Evolutionary conservation across 2,329 filamentous ascomycete species (phyloP).

Genomic region (Aspergillus spinulosporus): DNA sequence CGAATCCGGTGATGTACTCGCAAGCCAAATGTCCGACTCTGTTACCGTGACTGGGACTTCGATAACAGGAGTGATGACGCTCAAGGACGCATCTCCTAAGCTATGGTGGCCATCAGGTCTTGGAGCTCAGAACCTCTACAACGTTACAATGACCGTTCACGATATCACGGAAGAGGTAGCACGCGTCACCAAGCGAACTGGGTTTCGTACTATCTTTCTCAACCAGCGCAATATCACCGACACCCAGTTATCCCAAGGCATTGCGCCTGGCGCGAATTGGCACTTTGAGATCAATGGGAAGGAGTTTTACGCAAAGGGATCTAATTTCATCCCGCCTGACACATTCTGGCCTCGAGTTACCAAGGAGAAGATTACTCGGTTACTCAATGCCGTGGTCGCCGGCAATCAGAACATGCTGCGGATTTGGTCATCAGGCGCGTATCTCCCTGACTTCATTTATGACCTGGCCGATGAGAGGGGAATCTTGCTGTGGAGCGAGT

Average conservation of each 20-base stretch:
- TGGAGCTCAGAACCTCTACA: slow-evolving; percentile 60
- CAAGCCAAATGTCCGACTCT: slow-evolving; percentile 41
- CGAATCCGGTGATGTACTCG: slow-evolving; percentile 41
- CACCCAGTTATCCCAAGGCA: slow-evolving; percentile 54
- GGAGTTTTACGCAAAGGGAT: slow-evolving; percentile 65
- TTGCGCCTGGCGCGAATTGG: slow-evolving; percentile 61
- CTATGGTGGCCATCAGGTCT: slow-evolving; percentile 64
- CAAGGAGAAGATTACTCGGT: slow-evolving; percentile 49
- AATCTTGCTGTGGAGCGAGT: slow-evolving; percentile 63
- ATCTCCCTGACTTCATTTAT: slow-evolving; percentile 63
- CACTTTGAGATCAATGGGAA: slow-evolving; percentile 67
- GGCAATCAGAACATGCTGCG: slow-evolving; percentile 66
- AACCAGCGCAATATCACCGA: slow-evolving; percentile 58
- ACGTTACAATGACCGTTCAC: slow-evolving; percentile 53
- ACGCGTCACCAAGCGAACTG: slow-evolving; percentile 55
- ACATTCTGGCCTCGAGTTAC: slow-evolving; percentile 64
- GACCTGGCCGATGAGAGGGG: slow-evolving; percentile 63
- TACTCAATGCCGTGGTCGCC: slow-evolving; percentile 57
- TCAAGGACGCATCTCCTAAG: slow-evolving; percentile 50
- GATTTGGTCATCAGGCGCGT: slow-evolving; percentile 62
- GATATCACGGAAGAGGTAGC: slow-evolving; percentile 43
- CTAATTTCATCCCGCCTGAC: slow-evolving; percentile 64
- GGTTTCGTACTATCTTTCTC: slow-evolving; percentile 63
- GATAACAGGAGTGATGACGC: slow-evolving; percentile 51
- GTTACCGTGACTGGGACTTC: slow-evolving; percentile 44